phyloP scores from a whole-genome alignment of 2,329 filamentous ascomycete genomes.

The Trichoderma brevicompactum region DNA sequence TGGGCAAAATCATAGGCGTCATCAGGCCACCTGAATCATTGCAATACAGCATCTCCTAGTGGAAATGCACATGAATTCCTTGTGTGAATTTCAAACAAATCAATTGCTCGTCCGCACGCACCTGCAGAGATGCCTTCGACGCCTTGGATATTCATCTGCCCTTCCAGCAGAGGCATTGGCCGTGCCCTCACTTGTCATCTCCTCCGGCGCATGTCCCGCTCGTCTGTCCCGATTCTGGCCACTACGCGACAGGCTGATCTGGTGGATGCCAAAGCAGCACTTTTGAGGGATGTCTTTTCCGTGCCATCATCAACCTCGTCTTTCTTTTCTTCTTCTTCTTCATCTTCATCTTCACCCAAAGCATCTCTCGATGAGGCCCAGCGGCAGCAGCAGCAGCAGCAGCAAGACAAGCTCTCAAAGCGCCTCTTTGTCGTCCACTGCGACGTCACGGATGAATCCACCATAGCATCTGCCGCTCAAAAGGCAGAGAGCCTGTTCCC shows the following conservation, averaged over 20 bases:
- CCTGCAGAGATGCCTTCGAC: slow-evolving; percentile 45
- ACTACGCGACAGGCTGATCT: slow-evolving; percentile 47
- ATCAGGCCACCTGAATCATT: background rate
- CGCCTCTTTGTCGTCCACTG: slow-evolving; percentile 48
- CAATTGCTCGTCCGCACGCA: background rate
- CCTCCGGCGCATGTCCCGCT: slow-evolving; percentile 47
- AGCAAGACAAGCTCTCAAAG: slow-evolving; percentile 33
- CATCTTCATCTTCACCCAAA: background rate
- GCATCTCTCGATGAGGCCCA: background rate
- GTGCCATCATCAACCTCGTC: background rate
- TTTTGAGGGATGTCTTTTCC: slow-evolving; percentile 40
- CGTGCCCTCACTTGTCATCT: slow-evolving; percentile 54
- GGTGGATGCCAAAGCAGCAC: slow-evolving; percentile 40
- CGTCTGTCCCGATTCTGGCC: slow-evolving; percentile 52
- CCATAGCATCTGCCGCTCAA: slow-evolving; percentile 61
- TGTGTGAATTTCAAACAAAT: background rate
- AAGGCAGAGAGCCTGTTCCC: slow-evolving; percentile 59
- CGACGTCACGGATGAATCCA: slow-evolving; percentile 63
- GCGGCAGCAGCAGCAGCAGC: background rate
- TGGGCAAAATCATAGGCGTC: slow-evolving; percentile 8
- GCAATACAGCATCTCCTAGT: background rate
- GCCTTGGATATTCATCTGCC: slow-evolving; percentile 56
- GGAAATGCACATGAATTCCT: background rate
- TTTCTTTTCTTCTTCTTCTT: background rate
- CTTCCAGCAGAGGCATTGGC: slow-evolving; percentile 55